Evolutionary conservation across 768 basidiomycete genomes (phyloP).

Genomic region (Wakefieldia striispora): DNA sequence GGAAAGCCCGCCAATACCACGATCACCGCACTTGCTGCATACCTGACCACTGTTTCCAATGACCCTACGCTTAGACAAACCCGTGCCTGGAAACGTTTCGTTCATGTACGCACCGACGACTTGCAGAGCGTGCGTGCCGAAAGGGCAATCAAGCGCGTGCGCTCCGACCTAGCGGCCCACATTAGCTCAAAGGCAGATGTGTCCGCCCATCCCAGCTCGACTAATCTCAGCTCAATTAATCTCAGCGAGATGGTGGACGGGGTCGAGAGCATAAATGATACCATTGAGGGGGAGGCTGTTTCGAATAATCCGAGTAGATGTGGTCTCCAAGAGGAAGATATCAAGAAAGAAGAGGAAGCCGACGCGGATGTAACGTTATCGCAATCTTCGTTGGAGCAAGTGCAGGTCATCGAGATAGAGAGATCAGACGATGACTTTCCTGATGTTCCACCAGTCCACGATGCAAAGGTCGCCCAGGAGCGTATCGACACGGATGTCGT

Average conservation of each 20-base stretch:
- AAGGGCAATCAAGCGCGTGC: slow-evolving; percentile 82
- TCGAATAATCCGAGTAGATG: slow-evolving; percentile 14
- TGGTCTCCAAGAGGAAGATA: slow-evolving; percentile 20
- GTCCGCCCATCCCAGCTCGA: slow-evolving; percentile 20
- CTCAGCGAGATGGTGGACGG: slow-evolving; percentile 33
- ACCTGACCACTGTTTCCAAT: slow-evolving; percentile 78
- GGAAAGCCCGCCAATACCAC: slow-evolving; percentile 42
- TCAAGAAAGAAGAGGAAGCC: slow-evolving; percentile 28
- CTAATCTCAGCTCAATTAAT: slow-evolving; percentile 28
- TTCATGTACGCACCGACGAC: slow-evolving; percentile 83
- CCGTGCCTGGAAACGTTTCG: slow-evolving; percentile 81
- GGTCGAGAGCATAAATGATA: slow-evolving; percentile 31
- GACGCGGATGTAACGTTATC: slow-evolving; percentile 3
- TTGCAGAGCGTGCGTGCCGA: slow-evolving; percentile 84
- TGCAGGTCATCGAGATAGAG: slow-evolving; percentile 21
- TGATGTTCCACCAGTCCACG: slow-evolving; percentile 11
- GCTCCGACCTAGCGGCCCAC: slow-evolving; percentile 82
- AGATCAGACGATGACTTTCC: slow-evolving; percentile 20
- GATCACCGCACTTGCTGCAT: slow-evolving; percentile 70
- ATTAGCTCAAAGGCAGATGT: slow-evolving; percentile 38
- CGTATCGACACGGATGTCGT: slow-evolving; percentile 22
- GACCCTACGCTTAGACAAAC: slow-evolving; percentile 58
- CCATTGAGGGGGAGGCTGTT: slow-evolving; percentile 22
- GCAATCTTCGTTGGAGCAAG: slow-evolving; percentile 5
- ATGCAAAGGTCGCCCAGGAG: slow-evolving; percentile 5